Evolutionary conservation across 257 asterid genomes (phyloP), one percentile per base, ranked within the genome.

Genomic region (Salvia hispanica): DNA sequence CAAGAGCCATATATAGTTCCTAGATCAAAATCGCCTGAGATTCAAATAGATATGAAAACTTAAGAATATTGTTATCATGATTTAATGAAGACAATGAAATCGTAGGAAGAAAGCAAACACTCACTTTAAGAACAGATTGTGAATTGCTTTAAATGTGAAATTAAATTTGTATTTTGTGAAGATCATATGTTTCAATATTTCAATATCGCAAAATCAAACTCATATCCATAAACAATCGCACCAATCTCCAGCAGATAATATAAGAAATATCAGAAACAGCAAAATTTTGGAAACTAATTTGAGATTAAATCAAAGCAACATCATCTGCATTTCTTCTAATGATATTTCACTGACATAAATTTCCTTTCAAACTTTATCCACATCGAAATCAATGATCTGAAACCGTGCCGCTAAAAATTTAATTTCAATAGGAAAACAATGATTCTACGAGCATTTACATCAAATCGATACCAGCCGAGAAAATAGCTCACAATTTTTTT

Each of bases 1-100:
- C 96, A 46, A 92, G 55, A 59, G 97, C 89, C 98, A 92, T 92
- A 46, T 60, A 18, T 47, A 31, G 9, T 62, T 63, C 42, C 40
- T 40, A 25, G 31, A 44, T 53, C 70, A 55, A 58, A 62, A 11
- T 28, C 73, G 58, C 69, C 82, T 53, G 45, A 0, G 82, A 9
- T 1, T 33, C 47, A 1, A 46, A 44, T 2, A 63, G 37, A 52
- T 25, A 46, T 14, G 21, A 36, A 36, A 40, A 75, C 43, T 4
- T 14, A 40, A 40, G 4, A 33, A 77, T 25, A 25, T 25, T 25
- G 59, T 43, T 5, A 58, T 69, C 61, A 70, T 25, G 31, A 25
- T 25, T 25, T 2, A 25, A 25, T 25, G 31, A 25, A 25, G 31
- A 1, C 34, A 34, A 12, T 10, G 57, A 43, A 31, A 11, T 28